These are phyloP conservation scores for Fusarium palustre DNA, from an alignment of 2,329 filamentous ascomycete genomes.

Conservation along the genomic window DNA sequence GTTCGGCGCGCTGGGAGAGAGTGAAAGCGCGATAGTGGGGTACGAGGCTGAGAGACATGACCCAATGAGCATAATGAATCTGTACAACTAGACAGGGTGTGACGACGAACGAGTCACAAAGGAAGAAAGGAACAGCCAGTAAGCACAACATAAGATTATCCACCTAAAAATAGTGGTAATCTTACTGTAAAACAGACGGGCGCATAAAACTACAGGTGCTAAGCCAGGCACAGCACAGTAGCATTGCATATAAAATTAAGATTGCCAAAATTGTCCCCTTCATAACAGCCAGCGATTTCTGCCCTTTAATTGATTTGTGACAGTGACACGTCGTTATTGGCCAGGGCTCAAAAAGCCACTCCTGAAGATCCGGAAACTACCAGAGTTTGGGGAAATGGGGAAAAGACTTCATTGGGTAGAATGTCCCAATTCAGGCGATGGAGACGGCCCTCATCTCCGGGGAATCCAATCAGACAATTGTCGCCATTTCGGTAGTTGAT, in stretches of 20 bases:
- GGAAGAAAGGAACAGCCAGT: neutral
- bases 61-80: constrained; percentile 11
- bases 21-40: constrained; percentile 29
- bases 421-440: constrained; percentile 4
- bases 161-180: constrained; percentile 25
- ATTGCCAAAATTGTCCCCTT: constrained; percentile 3
- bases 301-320: neutral
- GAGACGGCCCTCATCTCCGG: constrained; percentile 27
- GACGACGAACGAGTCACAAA: neutral
- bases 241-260: constrained; percentile 25
- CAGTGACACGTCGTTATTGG: constrained; percentile 33
- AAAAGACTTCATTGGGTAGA: constrained; percentile 25
- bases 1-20: neutral
- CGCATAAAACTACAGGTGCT: constrained; percentile 7
- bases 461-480: constrained; percentile 5
- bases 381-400: constrained; percentile 39
- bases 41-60: constrained; percentile 31
- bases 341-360: constrained; percentile 31
- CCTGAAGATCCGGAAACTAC: constrained; percentile 45
- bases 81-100: constrained; percentile 8
- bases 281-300: neutral
- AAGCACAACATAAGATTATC: constrained; percentile 7
- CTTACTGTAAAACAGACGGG: constrained; percentile 14
- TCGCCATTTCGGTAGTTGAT: constrained; percentile 26
- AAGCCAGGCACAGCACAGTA: constrained; percentile 3